Percentiles rank a stretch among this genome's conserved stretches.
These are phyloP conservation scores for Pseudocercospora crystallina DNA, from an alignment of 2,329 filamentous ascomycete species.

Conservation along the genomic window DNA sequence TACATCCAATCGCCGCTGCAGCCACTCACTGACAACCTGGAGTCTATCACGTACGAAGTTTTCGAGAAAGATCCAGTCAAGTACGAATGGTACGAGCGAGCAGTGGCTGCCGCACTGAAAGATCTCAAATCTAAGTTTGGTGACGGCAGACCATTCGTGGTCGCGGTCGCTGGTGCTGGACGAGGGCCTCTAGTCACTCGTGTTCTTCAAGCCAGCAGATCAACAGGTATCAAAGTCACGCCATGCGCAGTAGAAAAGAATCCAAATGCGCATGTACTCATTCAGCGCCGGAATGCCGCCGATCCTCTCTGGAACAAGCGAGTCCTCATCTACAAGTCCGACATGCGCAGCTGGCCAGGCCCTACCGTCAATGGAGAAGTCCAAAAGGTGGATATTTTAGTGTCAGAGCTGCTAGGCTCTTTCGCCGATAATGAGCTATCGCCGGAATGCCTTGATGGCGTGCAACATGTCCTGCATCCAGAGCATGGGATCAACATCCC, in stretches of 20 bases:
- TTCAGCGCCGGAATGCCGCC: slow-evolving; percentile 79
- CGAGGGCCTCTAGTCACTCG: slow-evolving; percentile 89
- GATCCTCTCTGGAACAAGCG: slow-evolving; percentile 68
- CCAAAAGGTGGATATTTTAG: slow-evolving; percentile 81
- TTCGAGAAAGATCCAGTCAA: slow-evolving; percentile 99
- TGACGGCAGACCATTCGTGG: slow-evolving; percentile 68
- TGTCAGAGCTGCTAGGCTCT: slow-evolving; percentile 90
- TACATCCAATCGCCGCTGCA: slow-evolving; percentile 94
- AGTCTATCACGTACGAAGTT: slow-evolving; percentile 96
- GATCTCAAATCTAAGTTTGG: slow-evolving; percentile 82
- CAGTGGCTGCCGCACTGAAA: slow-evolving; percentile 73
- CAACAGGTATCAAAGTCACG: slow-evolving; percentile 74
- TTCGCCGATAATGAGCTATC: slow-evolving; percentile 97
- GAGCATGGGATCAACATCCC: slow-evolving; percentile 90
- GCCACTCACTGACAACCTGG: slow-evolving; percentile 91
- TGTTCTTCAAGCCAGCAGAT: slow-evolving; percentile 75
- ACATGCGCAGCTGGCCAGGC: slow-evolving; percentile 96
- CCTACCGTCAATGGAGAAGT: slow-evolving; percentile 58
- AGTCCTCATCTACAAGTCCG: slow-evolving; percentile 88
- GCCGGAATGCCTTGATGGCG: slow-evolving; percentile 92
- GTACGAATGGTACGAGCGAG: slow-evolving; percentile 91
- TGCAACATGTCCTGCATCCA: slow-evolving; percentile 82
- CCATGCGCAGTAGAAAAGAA: slow-evolving; percentile 98
- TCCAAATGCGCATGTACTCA: slow-evolving; percentile 91
- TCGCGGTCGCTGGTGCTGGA: slow-evolving; percentile 91